A percentile compares a stretch with the other conserved stretches of the same genome.
These are phyloP conservation scores for Coprinopsis marcescibilis DNA, from an alignment of 768 basidiomycete species.

Conservation along the genomic window DNA sequence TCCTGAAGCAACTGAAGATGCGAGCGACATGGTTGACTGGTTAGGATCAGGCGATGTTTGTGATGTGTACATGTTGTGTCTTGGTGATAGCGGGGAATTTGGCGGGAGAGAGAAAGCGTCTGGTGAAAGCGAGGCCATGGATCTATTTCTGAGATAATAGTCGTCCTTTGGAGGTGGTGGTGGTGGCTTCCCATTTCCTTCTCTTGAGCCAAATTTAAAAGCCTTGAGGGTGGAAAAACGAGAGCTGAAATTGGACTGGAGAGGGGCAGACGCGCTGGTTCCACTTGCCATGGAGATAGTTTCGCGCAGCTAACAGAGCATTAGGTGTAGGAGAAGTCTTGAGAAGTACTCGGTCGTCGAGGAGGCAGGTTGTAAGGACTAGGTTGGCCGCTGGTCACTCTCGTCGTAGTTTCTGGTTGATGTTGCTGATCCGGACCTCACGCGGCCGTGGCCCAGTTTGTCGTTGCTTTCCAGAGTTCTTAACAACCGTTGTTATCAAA, in stretches of 20 bases:
- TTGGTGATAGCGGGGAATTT: conserved; percentile 34
- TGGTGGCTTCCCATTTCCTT: conserved; percentile 36
- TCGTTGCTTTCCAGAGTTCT: background rate
- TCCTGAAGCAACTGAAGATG: conserved; percentile 27
- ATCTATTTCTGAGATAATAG: conserved; percentile 41
- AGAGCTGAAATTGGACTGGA: conserved; percentile 17
- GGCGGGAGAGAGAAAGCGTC: conserved; percentile 35
- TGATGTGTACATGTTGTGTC: conserved; percentile 28
- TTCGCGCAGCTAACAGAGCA: background rate
- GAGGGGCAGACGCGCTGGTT: conserved; percentile 20
- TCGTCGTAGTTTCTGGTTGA: conserved; percentile 1
- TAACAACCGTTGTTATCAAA: too few species aligned
- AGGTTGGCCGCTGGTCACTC: too few species aligned
- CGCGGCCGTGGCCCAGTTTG: background rate
- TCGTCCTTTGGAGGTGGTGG: conserved; percentile 64
- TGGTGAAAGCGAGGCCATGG: conserved; percentile 42
- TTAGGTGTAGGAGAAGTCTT: too few species aligned
- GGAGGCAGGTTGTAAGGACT: background rate
- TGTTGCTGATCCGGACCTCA: conserved; percentile 1
- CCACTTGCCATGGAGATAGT: conserved; percentile 23
- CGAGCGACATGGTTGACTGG: conserved; percentile 30
- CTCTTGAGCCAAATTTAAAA: conserved; percentile 25
- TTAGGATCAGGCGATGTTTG: conserved; percentile 28
- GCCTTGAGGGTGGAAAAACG: conserved; percentile 30
- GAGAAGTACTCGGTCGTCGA: conserved; percentile 2